Evolutionary conservation across 2,329 filamentous ascomycete genomes (phyloP).

Genomic region (Diaporthe sp.): DNA sequence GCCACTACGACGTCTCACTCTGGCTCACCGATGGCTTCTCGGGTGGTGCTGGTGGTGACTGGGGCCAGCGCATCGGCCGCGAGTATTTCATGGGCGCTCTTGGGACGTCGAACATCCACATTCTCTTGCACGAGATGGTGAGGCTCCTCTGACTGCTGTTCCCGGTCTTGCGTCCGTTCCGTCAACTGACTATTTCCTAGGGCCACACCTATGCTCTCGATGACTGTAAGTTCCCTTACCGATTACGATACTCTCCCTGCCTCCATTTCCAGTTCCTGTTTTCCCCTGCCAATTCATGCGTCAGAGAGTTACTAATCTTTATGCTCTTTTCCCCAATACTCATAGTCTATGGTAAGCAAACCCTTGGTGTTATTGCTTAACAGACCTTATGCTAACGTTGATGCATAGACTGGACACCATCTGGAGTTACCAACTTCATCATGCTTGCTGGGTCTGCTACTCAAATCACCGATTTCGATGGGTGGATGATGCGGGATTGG

Average conservation of each 20-base stretch:
- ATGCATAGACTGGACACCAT: constrained; percentile 54
- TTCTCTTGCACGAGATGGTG: constrained; percentile 45
- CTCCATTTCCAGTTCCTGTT: neutral
- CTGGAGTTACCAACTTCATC: constrained; percentile 58
- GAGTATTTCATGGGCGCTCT: constrained; percentile 59
- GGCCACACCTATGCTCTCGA: constrained; percentile 21
- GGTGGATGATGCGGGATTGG: constrained; percentile 64
- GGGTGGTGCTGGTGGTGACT: constrained; percentile 62
- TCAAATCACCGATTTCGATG: constrained; percentile 62
- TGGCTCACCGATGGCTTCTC: constrained; percentile 62
- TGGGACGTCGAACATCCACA: constrained; percentile 56
- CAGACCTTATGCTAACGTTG: neutral
- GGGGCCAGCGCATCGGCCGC: constrained; percentile 60
- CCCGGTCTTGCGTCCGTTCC: fast-evolving
- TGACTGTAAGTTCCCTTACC: neutral
- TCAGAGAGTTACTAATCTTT: neutral
- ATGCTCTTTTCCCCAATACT: neutral
- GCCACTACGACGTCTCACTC: constrained; percentile 61
- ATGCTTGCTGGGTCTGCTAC: constrained; percentile 60
- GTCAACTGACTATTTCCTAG: neutral
- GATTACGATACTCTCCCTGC: neutral
- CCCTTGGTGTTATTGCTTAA: no score
- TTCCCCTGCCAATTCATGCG: neutral
- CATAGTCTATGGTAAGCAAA: constrained; percentile 2
- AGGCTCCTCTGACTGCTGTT: neutral